phyloP scores from a whole-genome alignment of 2,329 filamentous ascomycete species.

The Neurospora sp. region DNA sequence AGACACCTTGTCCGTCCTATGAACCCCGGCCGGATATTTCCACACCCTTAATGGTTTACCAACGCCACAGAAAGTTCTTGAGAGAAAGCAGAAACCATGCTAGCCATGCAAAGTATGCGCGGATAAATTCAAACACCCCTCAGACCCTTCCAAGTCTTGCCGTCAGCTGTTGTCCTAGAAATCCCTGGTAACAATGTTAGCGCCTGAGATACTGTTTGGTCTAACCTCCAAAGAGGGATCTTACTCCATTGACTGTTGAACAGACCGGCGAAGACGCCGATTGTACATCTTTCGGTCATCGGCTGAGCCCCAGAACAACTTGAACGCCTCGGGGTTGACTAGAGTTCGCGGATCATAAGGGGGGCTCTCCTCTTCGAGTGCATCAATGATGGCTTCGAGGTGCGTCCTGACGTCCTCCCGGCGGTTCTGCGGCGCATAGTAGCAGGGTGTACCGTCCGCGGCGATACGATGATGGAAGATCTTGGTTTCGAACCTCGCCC shows the following conservation, averaged over 20 bases:
- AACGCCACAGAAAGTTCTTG: not conserved
- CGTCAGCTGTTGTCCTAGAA: not conserved
- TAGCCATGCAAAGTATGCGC: not conserved
- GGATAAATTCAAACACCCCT: not conserved
- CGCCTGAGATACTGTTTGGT: not conserved
- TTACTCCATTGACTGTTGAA: slow-evolving; percentile 59
- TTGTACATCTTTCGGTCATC: slow-evolving; percentile 81
- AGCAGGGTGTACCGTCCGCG: slow-evolving; percentile 71
- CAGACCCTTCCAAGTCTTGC: not conserved
- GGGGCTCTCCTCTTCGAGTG: slow-evolving; percentile 79
- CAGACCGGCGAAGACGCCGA: slow-evolving; percentile 66
- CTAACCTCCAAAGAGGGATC: slow-evolving; percentile 12
- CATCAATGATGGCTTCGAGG: slow-evolving; percentile 70
- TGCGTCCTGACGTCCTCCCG: slow-evolving; percentile 73
- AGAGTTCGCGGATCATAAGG: slow-evolving; percentile 84
- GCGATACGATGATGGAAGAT: slow-evolving; percentile 87
- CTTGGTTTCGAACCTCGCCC: slow-evolving; percentile 68
- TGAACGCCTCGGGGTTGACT: slow-evolving; percentile 77
- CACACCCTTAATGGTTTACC: not conserved
- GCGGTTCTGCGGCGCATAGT: slow-evolving; percentile 52
- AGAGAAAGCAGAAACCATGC: not conserved
- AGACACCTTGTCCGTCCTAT: not conserved
- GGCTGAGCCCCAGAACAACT: slow-evolving; percentile 72
- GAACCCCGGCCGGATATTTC: not conserved
- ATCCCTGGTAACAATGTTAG: not conserved